Base-by-base conservation (phyloP, 2,329 filamentous ascomycete genomes). In the Sporothrix mexicana region DNA sequence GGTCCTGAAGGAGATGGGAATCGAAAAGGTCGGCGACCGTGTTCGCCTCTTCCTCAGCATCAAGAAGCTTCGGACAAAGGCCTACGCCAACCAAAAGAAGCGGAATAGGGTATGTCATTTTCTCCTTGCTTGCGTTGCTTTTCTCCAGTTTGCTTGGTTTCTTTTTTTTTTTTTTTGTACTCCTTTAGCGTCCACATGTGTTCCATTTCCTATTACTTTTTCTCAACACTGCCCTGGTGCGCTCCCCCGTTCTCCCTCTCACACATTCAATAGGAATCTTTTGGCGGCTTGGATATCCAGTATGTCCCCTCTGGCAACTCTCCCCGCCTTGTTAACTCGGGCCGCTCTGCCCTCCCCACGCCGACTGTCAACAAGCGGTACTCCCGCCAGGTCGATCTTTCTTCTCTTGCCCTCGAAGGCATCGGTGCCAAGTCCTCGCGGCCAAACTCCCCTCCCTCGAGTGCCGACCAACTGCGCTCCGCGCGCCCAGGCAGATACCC, bases 21-120 rank as follows among this genome's bases (percentile, higher is more conserved):
- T 99, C 77, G 97, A 97, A 77, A 99, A 98, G 83, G 93, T 99
- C 76, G 96, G 96, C 76, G 96, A 99, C 81, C 91, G 96, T 71
- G 95, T 99, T 49, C 93, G 95, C 75, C 91, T 99, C 74, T 95
- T 94, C 78, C 87, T 95, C 75, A 91, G 91, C 76, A 94, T 95
- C 79, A 95, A 95, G 84, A 93, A 94, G 81, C 85, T 96, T 72
- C 87, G 93, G 76, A 94, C 91, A 72, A 93, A 90, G 81, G 89
- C 92, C 5, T 92, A 92, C 77, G 89, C 91, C 73, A 93, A 92
- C 78, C 90, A 91, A 77, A 93, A 92, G 82, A 94, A 94, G 84
- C 90, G 93, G 74, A 94, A 97, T 84, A 88, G 95, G 85, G 95
- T 97, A 72, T 51, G 76, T 55, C 23, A 47, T 10, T 57, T 59